phyloP scores from a whole-genome alignment of 768 basidiomycete species.

The Mycena rosella region DNA sequence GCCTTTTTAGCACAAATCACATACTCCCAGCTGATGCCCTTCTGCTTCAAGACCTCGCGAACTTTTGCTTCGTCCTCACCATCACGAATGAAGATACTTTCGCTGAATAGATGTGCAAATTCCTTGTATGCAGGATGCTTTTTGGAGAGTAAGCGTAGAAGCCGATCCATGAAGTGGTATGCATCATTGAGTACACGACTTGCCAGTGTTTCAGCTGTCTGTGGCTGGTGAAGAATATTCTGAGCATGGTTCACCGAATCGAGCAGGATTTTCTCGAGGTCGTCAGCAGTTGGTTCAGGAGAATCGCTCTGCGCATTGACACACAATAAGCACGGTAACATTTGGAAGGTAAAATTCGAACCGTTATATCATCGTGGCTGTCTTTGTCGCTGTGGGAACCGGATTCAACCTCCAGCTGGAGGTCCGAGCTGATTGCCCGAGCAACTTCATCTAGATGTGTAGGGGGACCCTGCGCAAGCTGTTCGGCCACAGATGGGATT shows the following conservation, averaged over 20 bases:
- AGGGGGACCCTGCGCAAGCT: not conserved
- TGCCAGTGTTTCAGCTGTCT: not conserved
- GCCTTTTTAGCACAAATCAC: constrained; percentile 16
- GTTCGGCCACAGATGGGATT: constrained; percentile 18
- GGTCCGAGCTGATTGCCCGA: not conserved
- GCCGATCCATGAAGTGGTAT: constrained; percentile 26
- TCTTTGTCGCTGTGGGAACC: constrained; percentile 6
- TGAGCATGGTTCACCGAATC: not conserved
- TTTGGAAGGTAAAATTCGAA: not conserved
- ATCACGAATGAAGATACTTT: constrained; percentile 29
- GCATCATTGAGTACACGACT: constrained; percentile 25
- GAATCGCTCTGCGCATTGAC: not conserved
- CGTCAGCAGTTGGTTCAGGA: not conserved
- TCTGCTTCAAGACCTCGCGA: constrained; percentile 15
- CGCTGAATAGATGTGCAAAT: constrained; percentile 23
- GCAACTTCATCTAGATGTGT: constrained; percentile 10
- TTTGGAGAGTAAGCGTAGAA: constrained; percentile 17
- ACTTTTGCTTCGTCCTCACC: constrained; percentile 20
- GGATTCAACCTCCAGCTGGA: not conserved
- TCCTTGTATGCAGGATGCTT: constrained; percentile 28
- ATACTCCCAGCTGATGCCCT: constrained; percentile 22
- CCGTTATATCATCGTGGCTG: not conserved
- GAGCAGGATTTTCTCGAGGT: constrained; percentile 4
- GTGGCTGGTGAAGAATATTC: not conserved
- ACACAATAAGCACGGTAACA: not conserved